Evolutionary conservation across 768 basidiomycete genomes (phyloP), one percentile per base, ranked within the genome.

Genomic region (Tulasnella sp.): DNA sequence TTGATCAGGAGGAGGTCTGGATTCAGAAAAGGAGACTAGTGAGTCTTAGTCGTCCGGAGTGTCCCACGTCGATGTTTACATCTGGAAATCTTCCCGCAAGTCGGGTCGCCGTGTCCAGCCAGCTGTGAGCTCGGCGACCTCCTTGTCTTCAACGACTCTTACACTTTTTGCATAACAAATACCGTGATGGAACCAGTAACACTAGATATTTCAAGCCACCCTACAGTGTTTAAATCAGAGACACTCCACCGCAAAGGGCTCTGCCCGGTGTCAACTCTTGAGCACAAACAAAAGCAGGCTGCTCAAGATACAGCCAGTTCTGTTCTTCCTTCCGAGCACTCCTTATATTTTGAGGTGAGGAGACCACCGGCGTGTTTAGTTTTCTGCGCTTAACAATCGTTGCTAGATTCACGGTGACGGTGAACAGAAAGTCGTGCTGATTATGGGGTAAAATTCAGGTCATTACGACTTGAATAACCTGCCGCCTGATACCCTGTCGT

Each of bases 201-300:
- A 16, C n/a, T 42, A 28, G 79, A 80, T 1, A 20, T 46, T 18
- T 80, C 69, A 34, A 28, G 69, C 28, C 75, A 74, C 28, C 83
- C 84, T 46, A 88, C 92, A 5, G 86, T 90, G 31, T 93, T 94
- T 84, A 88, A 91, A 83, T 87, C 91, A 0, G 79, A 85, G 0
- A 94, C 93, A 4, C 91, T 92, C 83, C 87, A 89, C 6, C 89
- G 90, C 44, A 92, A 92, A 76, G 94, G 94, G 9, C 88, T 94
- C n/a, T 95, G 93, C 83, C 93, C 93, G 2, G 91, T 94, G 22
- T 91, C 91, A 1, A 83, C 87, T 41, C 86, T 91, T 6, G 87
- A 88, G 40, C 85, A 87, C 22, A 88, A 90, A 82, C 87, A 85
- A n/a, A 28, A 46, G 11, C 41, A 31, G 46, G 20, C 41, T 9